Conservation (phyloP, 1,284 basidiomycete genomes). For the Naganishia liquefaciens region DNA sequence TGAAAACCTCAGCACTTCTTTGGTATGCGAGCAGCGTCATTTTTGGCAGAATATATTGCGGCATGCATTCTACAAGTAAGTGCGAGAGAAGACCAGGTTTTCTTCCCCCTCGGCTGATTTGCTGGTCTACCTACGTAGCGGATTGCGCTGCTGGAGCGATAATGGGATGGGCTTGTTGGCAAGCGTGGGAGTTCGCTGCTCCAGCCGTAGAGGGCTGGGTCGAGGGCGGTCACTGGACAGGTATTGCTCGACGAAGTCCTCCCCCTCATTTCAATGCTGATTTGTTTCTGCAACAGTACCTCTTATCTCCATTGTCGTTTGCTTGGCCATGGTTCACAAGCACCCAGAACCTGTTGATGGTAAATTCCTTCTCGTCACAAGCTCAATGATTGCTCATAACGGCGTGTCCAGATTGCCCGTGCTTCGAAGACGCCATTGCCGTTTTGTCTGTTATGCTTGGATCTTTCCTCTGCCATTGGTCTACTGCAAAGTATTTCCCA, state of each 20-base stretch:
- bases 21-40: slow-evolving; percentile 77
- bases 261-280: not conserved
- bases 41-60: slow-evolving; percentile 85
- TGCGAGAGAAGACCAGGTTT: no score
- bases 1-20: slow-evolving; percentile 55
- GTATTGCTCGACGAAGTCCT: slow-evolving; percentile 49
- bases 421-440: slow-evolving; percentile 96
- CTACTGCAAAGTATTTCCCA: slow-evolving; percentile 37
- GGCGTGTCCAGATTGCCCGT: slow-evolving; percentile 73
- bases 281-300: slow-evolving; percentile 60
- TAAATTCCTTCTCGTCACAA: not conserved
- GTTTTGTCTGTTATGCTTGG: slow-evolving; percentile 83
- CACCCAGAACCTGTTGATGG: slow-evolving; percentile 86
- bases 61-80: slow-evolving; percentile 70
- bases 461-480: slow-evolving; percentile 69
- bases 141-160: slow-evolving; percentile 70
- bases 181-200: slow-evolving; percentile 52
- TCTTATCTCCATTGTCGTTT: slow-evolving; percentile 63
- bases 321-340: slow-evolving; percentile 74
- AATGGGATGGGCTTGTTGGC: slow-evolving; percentile 71
- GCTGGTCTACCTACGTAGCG: slow-evolving; percentile 56
- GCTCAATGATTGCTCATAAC: not conserved
- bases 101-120: not conserved
- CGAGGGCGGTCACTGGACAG: slow-evolving; percentile 60
- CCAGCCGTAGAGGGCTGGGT: slow-evolving; percentile 53